Conservation (phyloP, 139 green algal species). For the Dunaliella primolecta region DNA sequence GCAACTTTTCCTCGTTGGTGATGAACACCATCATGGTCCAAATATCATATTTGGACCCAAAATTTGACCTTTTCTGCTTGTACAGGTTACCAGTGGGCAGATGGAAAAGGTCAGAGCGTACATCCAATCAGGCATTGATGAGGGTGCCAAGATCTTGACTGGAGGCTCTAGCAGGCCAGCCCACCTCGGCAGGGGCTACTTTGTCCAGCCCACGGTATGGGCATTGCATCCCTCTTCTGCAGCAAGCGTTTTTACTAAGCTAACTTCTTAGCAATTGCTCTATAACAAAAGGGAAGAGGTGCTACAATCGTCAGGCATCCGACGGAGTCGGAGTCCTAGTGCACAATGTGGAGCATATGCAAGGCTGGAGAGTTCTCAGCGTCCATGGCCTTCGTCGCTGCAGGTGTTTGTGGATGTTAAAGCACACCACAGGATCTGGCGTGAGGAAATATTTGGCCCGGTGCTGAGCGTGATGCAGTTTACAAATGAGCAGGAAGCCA, state of each 20-base stretch:
- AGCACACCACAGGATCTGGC: constrained; percentile 66
- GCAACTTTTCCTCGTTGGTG: too few species aligned
- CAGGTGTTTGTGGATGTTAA: constrained; percentile 61
- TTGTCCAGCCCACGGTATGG: constrained; percentile 59
- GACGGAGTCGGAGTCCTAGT: too few species aligned
- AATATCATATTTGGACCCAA: too few species aligned
- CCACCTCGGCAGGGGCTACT: constrained; percentile 55
- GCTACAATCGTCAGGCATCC: not conserved
- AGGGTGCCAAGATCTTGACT: constrained; percentile 74
- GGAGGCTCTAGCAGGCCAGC: constrained; percentile 54
- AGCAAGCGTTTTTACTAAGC: not conserved
- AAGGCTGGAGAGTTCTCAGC: not conserved
- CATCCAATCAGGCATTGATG: constrained; percentile 37
- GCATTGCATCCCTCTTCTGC: not conserved
- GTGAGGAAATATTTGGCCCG: constrained; percentile 81
- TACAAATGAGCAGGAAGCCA: constrained; percentile 71
- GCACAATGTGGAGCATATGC: not conserved
- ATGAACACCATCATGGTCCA: too few species aligned
- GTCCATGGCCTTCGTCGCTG: not conserved
- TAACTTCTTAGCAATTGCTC: not conserved
- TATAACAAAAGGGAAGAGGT: not conserved
- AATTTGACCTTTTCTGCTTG: too few species aligned
- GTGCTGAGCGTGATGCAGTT: constrained; percentile 73
- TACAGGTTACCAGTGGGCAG: not conserved
- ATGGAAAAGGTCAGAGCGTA: not conserved